Base-by-base conservation (phyloP, 2,329 filamentous ascomycete genomes). In the Sordariomycetes sp. region DNA sequence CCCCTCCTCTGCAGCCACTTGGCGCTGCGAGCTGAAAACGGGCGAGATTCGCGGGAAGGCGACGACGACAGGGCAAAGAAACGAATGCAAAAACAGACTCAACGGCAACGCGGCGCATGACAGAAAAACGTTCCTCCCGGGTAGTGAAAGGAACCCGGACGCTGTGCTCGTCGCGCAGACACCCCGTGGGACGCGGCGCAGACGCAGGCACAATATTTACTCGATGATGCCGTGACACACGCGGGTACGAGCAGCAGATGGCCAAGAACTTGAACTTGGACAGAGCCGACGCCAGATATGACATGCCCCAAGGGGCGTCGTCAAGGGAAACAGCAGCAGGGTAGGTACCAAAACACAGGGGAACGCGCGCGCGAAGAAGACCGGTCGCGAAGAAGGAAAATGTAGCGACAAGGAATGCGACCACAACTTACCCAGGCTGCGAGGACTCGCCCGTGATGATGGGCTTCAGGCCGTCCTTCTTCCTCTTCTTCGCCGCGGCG, bases 381-480 rank as follows among this genome's bases (percentile, higher is more conserved):
- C 8, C 50, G 25, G 14, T 12, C 12, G 8, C 50, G 28, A 52
- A 52, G 50, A 28, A 25, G 25, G 20, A 32, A 52, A 16, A 28
- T 20, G 24, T 20, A 48, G 24, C 22, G 12, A 25, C 18, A 51
- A 51, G 10, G 11, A 61, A 57, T 58, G 40, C 46, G 55, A n/a
- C 66, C 76, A 40, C 18, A 53, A 66, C 72, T 69, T 69, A 70
- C 66, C 61, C 67, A 62, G 66, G 20, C 43, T 20, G 71, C 68
- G 20, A 10, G 14, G 73, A 76, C 71, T 71, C 75, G 66, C 89
- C 86, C 60, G 86, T 90, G 71, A 90, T 87, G 68, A 90, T 89
- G 66, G 87, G 87, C 74, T 89, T 88, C 64, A 89, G 74, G 58
- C 79, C 80, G 50, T 86, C 84, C 79, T 90, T 90, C 76, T 87